phyloP scores from a whole-genome alignment of 2,329 filamentous ascomycete genomes.

The Aspergillus felis region DNA sequence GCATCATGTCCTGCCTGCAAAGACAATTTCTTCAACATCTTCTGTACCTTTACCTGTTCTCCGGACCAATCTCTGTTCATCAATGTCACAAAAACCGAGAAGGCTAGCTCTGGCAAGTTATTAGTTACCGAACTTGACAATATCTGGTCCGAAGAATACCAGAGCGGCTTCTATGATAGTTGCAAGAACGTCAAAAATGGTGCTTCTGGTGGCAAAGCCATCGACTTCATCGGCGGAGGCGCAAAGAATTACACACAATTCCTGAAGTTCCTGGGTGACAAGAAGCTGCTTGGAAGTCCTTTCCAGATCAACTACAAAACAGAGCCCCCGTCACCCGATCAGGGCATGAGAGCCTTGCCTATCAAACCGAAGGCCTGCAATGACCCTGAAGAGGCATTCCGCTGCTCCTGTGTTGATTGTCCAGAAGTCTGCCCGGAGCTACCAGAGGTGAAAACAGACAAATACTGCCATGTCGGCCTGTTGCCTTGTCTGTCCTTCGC shows the following conservation, averaged over 20 bases:
- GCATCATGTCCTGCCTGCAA: slow-evolving; percentile 94
- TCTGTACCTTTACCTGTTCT: slow-evolving; percentile 97
- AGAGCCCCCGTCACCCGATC: slow-evolving; percentile 53
- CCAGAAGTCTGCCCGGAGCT: slow-evolving; percentile 78
- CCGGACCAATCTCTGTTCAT: slow-evolving; percentile 94
- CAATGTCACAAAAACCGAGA: slow-evolving; percentile 76
- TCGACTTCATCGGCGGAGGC: slow-evolving; percentile 92
- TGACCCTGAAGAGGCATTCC: slow-evolving; percentile 76
- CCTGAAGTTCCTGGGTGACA: slow-evolving; percentile 87
- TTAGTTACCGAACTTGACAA: slow-evolving; percentile 90
- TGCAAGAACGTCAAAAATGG: slow-evolving; percentile 99
- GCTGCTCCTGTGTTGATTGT: slow-evolving; percentile 93
- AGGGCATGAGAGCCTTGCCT: slow-evolving; percentile 66
- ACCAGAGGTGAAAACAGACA: slow-evolving; percentile 65
- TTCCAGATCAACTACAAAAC: slow-evolving; percentile 93
- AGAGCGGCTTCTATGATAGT: slow-evolving; percentile 86
- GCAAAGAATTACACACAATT: slow-evolving; percentile 86
- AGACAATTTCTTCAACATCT: slow-evolving; percentile 96
- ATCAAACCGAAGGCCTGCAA: slow-evolving; percentile 83
- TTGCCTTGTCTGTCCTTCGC: slow-evolving; percentile 93
- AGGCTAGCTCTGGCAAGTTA: slow-evolving; percentile 49
- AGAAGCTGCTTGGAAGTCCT: slow-evolving; percentile 83
- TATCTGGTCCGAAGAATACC: slow-evolving; percentile 78
- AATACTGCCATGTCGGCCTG: slow-evolving; percentile 75
- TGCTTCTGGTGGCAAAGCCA: slow-evolving; percentile 85